Evolutionary conservation across 306 rosid species (phyloP), one percentile per base, ranked within the genome.

Genomic region (Prosopis cineraria): DNA sequence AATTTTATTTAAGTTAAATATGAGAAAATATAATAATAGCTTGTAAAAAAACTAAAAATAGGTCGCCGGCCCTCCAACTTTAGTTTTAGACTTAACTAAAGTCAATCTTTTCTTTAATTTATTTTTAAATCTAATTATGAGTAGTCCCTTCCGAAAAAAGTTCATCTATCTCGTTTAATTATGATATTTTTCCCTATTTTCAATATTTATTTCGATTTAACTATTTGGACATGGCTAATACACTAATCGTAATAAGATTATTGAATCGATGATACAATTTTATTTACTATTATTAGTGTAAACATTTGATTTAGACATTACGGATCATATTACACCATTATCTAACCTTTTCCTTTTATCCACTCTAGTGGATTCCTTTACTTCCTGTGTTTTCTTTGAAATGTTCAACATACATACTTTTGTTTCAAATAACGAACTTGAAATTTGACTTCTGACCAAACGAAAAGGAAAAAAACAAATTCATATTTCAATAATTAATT

Each of bases 341-440:
- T 22, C 17, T 8, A 10, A 8, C 16, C 25, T 78, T 66, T 29
- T 27, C 44, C 5, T 70, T 62, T 65, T 60, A 58, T 56, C 59
- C 56, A 73, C 39, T 69, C 78, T 63, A 68, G 73, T 31, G 78
- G 72, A 66, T 77, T 85, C 80, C 71, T 40, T 43, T 19, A 16
- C 40, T 37, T 7, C 48, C 19, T 20, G 45, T 69, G 81, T 56
- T 71, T 25, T 67, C 40, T 55, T 76, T 63, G 58, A 74, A 79
- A 80, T 53, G 70, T 58, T 73, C 83, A 79, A 72, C 69, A 6
- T 14, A 34, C 22, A 27, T 24, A 39, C 8, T 20, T 53, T 22
- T 47, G 17, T 30, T 59, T 63, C 50, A 24, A 1, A 29, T 24
- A 68, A 73, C 83, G 44, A 81, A 78, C 73, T 53, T 43, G 19